phyloP scores from a whole-genome alignment of 2,329 filamentous ascomycete species.

The Botrytis elliptica region DNA sequence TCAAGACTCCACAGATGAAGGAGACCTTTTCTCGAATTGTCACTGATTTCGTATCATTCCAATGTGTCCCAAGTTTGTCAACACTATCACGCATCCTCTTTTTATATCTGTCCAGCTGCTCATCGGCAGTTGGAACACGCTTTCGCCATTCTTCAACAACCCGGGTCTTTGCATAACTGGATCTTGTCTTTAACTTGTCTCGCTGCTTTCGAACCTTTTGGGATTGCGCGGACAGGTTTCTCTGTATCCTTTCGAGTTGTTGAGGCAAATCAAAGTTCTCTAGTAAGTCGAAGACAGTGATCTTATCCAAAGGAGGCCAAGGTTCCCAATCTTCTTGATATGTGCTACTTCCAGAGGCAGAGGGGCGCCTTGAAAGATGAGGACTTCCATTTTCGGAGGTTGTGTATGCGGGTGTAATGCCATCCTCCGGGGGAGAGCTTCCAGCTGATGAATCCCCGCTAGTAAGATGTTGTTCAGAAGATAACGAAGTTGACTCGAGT shows the following conservation, averaged over 20 bases:
- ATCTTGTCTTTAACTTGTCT: constrained; percentile 73
- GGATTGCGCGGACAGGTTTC: constrained; percentile 75
- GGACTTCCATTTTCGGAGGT: constrained; percentile 50
- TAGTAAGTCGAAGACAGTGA: constrained; percentile 89
- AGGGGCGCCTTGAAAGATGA: constrained; percentile 70
- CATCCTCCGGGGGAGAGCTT: constrained; percentile 47
- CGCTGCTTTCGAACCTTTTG: constrained; percentile 81
- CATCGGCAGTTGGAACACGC: constrained; percentile 80
- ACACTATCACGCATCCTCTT: constrained; percentile 84
- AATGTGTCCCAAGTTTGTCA: constrained; percentile 79
- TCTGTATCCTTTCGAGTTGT: constrained; percentile 87
- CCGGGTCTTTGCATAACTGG: constrained; percentile 77
- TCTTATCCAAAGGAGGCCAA: constrained; percentile 82
- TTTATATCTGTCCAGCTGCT: constrained; percentile 88
- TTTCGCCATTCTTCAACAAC: constrained; percentile 93
- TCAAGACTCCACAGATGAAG: constrained; percentile 94
- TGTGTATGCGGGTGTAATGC: constrained; percentile 53
- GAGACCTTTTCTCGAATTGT: constrained; percentile 90
- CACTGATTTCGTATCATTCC: constrained; percentile 87
- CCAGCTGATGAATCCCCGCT: constrained; percentile 44
- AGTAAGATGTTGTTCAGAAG: constrained; percentile 29
- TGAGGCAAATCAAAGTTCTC: constrained; percentile 91
- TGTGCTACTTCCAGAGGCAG: constrained; percentile 80
- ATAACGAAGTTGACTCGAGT: constrained; percentile 27
- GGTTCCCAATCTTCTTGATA: constrained; percentile 86